phyloP scores from a whole-genome alignment of 2,329 filamentous ascomycete genomes.

The Dactylonectria macrodidyma region DNA sequence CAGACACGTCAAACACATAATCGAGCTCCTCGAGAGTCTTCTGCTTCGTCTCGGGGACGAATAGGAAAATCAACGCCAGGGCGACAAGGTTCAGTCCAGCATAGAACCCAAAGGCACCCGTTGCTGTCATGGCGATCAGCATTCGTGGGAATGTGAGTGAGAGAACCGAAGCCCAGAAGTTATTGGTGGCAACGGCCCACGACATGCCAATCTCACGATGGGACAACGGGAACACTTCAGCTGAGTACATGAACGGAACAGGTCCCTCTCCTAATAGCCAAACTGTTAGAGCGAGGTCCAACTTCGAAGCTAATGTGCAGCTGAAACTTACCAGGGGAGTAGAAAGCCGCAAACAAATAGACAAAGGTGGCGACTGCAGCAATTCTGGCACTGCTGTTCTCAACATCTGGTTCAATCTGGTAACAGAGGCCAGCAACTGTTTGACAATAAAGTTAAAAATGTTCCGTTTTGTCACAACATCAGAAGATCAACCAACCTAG shows the following conservation, averaged over 20 bases:
- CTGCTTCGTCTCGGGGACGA: constrained; percentile 67
- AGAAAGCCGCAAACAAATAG: constrained; percentile 75
- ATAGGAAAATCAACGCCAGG: constrained; percentile 63
- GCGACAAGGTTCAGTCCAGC: constrained; percentile 63
- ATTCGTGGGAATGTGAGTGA: constrained; percentile 64
- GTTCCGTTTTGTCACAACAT: neutral
- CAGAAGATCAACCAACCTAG: constrained; percentile 49
- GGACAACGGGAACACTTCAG: constrained; percentile 73
- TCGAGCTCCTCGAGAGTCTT: constrained; percentile 66
- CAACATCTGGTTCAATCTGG: constrained; percentile 47
- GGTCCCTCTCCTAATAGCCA: constrained; percentile 62
- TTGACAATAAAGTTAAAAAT: constrained; percentile 7
- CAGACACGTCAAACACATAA: constrained; percentile 62
- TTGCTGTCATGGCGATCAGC: constrained; percentile 52
- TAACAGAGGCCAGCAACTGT: constrained; percentile 54
- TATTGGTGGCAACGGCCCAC: constrained; percentile 71
- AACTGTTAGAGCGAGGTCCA: neutral
- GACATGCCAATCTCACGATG: constrained; percentile 74
- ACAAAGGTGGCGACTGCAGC: constrained; percentile 72
- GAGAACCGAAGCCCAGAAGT: constrained; percentile 65
- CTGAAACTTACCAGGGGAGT: constrained; percentile 64
- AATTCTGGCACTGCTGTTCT: constrained; percentile 60
- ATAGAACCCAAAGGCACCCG: constrained; percentile 59
- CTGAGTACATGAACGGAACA: constrained; percentile 71
- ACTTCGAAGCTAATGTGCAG: neutral